Evolutionary conservation across 176 grass and related monocot genomes (phyloP), one percentile per base, ranked within the genome.

Genomic region (Poa annua): DNA sequence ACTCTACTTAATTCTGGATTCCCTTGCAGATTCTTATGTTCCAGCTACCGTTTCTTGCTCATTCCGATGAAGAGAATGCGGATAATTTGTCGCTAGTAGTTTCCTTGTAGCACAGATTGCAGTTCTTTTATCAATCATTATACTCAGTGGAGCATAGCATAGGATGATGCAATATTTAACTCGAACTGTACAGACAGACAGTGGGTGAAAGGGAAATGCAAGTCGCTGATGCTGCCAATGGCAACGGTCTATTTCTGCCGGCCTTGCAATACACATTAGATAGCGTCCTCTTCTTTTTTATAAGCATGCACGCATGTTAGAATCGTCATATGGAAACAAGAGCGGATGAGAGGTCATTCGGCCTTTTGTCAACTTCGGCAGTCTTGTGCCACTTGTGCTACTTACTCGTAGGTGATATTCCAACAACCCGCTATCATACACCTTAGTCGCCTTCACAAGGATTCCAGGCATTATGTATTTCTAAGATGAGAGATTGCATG

Each of bases 21-120:
- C 38, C 61, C 6, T 63, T 76, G 82, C 77, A 81, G 71, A 22
- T 83, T 86, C 50, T 79, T 83, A 3, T 79, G 74, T 33, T 48
- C 84, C 48, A 66, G 74, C 56, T 83, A 74, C 74, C 67, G 25
- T 66, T 79, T 73, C 74, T 16, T 24, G 71, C 52, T 70, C 41
- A 35, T 53, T 89, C 70, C 63, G 73, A 74, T 68, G 74, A 66
- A 86, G 67, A 83, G 13, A 26, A 83, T 22, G 10, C 61, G 35
- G n/a, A 67, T 66, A 48, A 36, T 80, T 65, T 64, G 65, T 89
- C 70, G 83, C 25, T 76, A 35, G 79, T 66, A 26, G 54, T 86
- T 71, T 72, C 44, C 77, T 44, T 24, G 71, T 33, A 75, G 59
- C 60, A 32, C 24, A 68, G 25, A 49, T 41, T 32, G n/a, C 10